A percentile compares a stretch with the other conserved stretches of the same genome.
Evolutionary conservation across 2,329 filamentous ascomycete genomes (phyloP).

Genomic region (Hymenoscyphus occultus): DNA sequence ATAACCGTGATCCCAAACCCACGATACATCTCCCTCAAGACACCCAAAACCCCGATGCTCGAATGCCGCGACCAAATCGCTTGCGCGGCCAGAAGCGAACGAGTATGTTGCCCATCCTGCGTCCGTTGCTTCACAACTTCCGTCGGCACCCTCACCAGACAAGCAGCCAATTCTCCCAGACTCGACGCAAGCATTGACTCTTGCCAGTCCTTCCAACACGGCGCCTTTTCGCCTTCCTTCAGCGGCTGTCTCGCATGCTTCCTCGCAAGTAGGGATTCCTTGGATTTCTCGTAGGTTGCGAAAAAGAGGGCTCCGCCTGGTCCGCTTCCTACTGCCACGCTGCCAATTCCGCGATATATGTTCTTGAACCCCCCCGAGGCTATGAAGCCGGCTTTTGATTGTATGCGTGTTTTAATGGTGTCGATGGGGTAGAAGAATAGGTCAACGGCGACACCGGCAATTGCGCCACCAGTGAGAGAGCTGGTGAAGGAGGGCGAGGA

Average conservation of each 20-base stretch:
- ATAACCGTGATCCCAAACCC: conserved; percentile 92
- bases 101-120: conserved; percentile 79
- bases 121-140: conserved; percentile 97
- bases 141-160: conserved; percentile 86
- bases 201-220: conserved; percentile 35
- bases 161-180: conserved; percentile 86
- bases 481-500: conserved; percentile 51
- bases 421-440: conserved; percentile 96
- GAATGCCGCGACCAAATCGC: conserved; percentile 60
- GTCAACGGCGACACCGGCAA: conserved; percentile 95
- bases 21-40: conserved; percentile 83
- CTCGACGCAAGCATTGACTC: conserved; percentile 83
- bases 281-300: conserved; percentile 83
- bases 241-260: conserved; percentile 29
- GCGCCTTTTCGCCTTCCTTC: conserved; percentile 29
- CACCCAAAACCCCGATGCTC: conserved; percentile 48
- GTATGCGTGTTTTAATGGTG: conserved; percentile 96
- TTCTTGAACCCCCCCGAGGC: conserved; percentile 83
- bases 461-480: conserved; percentile 73
- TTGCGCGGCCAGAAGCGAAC: conserved; percentile 62
- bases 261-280: conserved; percentile 46
- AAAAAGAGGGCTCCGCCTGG: conserved; percentile 97
- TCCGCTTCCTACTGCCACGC: conserved; percentile 84
- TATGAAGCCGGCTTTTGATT: conserved; percentile 75
- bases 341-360: conserved; percentile 90